A percentile compares a stretch with the other conserved stretches of the same genome.
These are phyloP conservation scores for Didymella segeticola DNA, from an alignment of 2,329 filamentous ascomycete species.

Conservation along the genomic window DNA sequence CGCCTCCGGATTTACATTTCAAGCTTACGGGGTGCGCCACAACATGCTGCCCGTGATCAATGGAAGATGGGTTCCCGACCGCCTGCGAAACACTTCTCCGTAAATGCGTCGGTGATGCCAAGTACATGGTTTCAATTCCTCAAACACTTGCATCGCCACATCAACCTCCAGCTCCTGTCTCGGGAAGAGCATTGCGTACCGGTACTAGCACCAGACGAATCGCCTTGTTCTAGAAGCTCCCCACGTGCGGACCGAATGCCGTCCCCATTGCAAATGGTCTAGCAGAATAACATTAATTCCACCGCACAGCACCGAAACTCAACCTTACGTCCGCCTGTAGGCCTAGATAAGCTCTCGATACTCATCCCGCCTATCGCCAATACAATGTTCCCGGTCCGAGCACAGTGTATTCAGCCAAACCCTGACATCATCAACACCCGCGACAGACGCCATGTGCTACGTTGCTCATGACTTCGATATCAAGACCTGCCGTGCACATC, in stretches of 20 bases:
- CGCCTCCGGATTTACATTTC: neutral
- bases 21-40: neutral
- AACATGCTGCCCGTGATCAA: neutral
- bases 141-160: constrained; percentile 8
- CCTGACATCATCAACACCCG: neutral
- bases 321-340: no score
- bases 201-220: no score
- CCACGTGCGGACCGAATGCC: neutral
- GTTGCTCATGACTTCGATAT: neutral
- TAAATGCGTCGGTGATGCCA: neutral
- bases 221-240: neutral
- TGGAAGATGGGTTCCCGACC: neutral
- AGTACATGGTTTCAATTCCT: constrained; percentile 1
- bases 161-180: neutral
- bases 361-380: no score
- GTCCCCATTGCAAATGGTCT: neutral
- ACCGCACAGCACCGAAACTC: no score
- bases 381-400: neutral
- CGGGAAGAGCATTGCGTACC: neutral
- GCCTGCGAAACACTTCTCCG: constrained; percentile 1
- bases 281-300: no score
- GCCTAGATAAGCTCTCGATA: no score
- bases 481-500: neutral
- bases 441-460: neutral
- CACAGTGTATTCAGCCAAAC: neutral